These are phyloP conservation scores for Psilocybe tampanensis DNA, from an alignment of 768 basidiomycete species.

Conservation along the genomic window DNA sequence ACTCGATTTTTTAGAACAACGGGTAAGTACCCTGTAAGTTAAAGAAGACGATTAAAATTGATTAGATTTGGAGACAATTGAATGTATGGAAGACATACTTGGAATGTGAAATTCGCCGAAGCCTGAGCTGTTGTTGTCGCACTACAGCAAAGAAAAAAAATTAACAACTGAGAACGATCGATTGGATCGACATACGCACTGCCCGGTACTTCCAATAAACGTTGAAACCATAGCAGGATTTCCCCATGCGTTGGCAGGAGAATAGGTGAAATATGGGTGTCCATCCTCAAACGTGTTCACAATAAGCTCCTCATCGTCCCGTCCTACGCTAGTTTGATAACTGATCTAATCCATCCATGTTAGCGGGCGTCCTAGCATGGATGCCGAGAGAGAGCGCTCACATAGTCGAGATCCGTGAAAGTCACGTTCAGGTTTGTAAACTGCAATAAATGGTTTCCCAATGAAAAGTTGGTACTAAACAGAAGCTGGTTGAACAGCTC, in stretches of 20 bases:
- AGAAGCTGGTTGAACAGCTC: constrained; percentile 2
- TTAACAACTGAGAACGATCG: not conserved
- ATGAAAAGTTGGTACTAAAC: not conserved
- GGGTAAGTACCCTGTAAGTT: too few species aligned
- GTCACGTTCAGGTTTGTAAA: constrained; percentile 21
- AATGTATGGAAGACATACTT: constrained; percentile 3
- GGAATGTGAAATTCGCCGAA: constrained; percentile 14
- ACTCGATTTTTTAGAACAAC: too few species aligned
- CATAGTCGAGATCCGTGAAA: constrained; percentile 44
- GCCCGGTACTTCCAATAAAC: constrained; percentile 17
- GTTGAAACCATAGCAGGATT: constrained; percentile 7
- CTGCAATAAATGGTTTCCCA: constrained; percentile 21
- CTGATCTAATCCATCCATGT: constrained; percentile 10
- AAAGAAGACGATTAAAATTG: too few species aligned
- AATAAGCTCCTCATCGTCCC: constrained; percentile 20
- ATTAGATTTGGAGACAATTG: too few species aligned
- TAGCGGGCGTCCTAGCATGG: not conserved
- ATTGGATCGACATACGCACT: constrained; percentile 18
- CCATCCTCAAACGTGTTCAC: constrained; percentile 26
- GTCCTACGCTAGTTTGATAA: constrained; percentile 21
- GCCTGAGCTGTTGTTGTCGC: constrained; percentile 7
- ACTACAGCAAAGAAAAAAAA: not conserved
- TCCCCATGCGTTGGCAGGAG: constrained; percentile 19
- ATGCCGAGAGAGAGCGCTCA: constrained; percentile 1
- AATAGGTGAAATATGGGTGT: constrained; percentile 25